Percentiles rank a stretch among this genome's conserved stretches.
Evolutionary conservation across 805 yeast species (phyloP).

Genomic region (Blastobotrys robertii): DNA sequence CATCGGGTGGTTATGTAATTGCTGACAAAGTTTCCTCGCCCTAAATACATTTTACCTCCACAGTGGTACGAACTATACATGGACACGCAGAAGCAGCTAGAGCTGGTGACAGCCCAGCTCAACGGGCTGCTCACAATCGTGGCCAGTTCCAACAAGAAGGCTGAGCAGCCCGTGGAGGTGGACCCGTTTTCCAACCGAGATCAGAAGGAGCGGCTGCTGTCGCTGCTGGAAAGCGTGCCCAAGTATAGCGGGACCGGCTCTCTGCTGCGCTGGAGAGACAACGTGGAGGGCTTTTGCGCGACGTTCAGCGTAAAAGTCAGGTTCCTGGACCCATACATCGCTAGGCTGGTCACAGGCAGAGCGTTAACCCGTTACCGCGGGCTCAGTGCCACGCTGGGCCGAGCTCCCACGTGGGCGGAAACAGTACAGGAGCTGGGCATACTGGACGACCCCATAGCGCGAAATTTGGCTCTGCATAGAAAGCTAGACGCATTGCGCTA

Average conservation of each 20-base stretch:
- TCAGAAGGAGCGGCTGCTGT: background rate
- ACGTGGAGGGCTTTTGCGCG: slow-evolving; percentile 2
- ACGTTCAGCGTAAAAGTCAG: slow-evolving; percentile 2
- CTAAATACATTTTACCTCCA: too few relatives aligned
- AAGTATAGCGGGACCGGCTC: slow-evolving; percentile 3
- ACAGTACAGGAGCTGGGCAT: background rate
- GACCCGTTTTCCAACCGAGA: too few relatives aligned
- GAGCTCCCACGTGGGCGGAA: slow-evolving; percentile 7
- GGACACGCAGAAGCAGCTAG: background rate
- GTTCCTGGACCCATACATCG: slow-evolving; percentile 6
- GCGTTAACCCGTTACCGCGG: slow-evolving; percentile 3
- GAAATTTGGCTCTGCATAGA: slow-evolving; percentile 3
- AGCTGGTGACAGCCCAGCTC: slow-evolving; percentile 1
- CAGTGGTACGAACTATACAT: too few relatives aligned
- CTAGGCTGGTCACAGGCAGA: slow-evolving; percentile 1
- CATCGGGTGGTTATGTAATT: too few relatives aligned
- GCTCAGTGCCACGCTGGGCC: background rate
- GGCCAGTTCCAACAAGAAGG: background rate
- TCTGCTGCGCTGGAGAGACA: slow-evolving; percentile 5
- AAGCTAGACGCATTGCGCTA: background rate
- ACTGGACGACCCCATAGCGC: slow-evolving; percentile 7
- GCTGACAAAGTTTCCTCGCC: too few relatives aligned
- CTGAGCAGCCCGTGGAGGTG: too few relatives aligned
- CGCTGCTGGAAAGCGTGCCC: slow-evolving; percentile 2
- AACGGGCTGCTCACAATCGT: background rate